A percentile compares a stretch with the other conserved stretches of the same genome.
phyloP scores from a whole-genome alignment of 2,329 filamentous ascomycete species.

The Hirsutella minnesotensis region DNA sequence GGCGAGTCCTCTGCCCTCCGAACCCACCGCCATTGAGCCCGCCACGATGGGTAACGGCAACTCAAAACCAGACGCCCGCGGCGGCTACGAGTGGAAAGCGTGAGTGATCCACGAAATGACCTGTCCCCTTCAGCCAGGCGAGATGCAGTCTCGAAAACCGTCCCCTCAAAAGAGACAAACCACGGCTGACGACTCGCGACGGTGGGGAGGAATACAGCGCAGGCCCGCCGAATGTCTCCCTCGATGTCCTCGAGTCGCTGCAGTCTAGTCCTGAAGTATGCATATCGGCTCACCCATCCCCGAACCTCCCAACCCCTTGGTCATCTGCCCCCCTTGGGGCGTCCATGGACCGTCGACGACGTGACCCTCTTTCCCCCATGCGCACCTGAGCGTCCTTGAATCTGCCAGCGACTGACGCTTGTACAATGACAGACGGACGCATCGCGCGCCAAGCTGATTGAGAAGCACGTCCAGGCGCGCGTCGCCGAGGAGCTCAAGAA shows the following conservation, averaged over 20 bases:
- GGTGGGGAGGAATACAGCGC: slow-evolving; percentile 24
- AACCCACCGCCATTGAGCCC: slow-evolving; percentile 22
- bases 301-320: background rate
- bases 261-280: slow-evolving; percentile 76
- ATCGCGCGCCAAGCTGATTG: slow-evolving; percentile 69
- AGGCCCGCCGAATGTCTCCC: slow-evolving; percentile 51
- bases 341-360: background rate
- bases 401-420: background rate
- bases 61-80: slow-evolving; percentile 33
- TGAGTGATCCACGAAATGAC: slow-evolving; percentile 26
- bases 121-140: too few relatives aligned
- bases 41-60: slow-evolving; percentile 44
- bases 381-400: background rate
- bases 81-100: slow-evolving; percentile 40
- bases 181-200: slow-evolving; percentile 1
- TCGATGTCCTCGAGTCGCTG: slow-evolving; percentile 69
- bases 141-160: too few relatives aligned
- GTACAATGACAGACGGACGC: slow-evolving; percentile 63
- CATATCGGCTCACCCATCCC: background rate
- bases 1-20: slow-evolving; percentile 6
- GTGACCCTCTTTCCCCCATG: background rate
- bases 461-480: slow-evolving; percentile 80
- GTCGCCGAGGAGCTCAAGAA: slow-evolving; percentile 76
- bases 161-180: too few relatives aligned
- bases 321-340: too few relatives aligned